phyloP scores from a whole-genome alignment of 768 basidiomycete species.

The Amanita exitialis region DNA sequence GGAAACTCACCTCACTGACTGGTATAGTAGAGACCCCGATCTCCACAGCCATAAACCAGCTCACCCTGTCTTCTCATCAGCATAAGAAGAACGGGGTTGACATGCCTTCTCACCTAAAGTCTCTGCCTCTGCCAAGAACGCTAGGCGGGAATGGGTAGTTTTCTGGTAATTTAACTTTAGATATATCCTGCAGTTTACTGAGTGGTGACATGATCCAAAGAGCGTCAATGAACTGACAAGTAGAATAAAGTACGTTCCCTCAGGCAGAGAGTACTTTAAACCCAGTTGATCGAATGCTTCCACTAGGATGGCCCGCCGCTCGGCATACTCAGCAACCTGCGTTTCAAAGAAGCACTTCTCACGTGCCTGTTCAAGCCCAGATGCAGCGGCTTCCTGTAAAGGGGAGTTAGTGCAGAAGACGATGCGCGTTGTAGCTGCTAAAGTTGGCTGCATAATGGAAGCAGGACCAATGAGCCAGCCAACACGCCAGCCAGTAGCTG shows the following conservation, averaged over 20 bases:
- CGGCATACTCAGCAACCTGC: conserved; percentile 70
- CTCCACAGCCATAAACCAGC: conserved; percentile 91
- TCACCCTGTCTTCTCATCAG: conserved; percentile 43
- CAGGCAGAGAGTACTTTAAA: conserved; percentile 76
- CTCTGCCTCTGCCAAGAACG: conserved; percentile 70
- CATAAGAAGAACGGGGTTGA: background rate
- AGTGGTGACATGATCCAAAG: background rate
- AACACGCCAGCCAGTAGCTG: conserved; percentile 95
- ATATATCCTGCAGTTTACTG: conserved; percentile 52
- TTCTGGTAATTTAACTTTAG: conserved; percentile 67
- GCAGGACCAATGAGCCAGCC: conserved; percentile 92
- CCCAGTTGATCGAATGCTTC: conserved; percentile 78
- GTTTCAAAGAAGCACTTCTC: conserved; percentile 68
- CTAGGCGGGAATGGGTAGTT: conserved; percentile 75
- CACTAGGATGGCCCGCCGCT: conserved; percentile 65
- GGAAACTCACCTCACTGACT: conserved; percentile 71
- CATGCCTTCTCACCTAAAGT: conserved; percentile 54
- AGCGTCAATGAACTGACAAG: conserved; percentile 37
- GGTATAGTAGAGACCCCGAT: conserved; percentile 90
- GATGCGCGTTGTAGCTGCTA: conserved; percentile 88
- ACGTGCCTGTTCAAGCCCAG: conserved; percentile 74
- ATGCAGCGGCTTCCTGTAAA: conserved; percentile 87
- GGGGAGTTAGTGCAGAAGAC: conserved; percentile 95
- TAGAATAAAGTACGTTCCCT: conserved; percentile 88
- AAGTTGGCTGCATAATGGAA: conserved; percentile 74